Conservation (phyloP, 108 stramenopile genomes). For the Cyclotella atomus region DNA sequence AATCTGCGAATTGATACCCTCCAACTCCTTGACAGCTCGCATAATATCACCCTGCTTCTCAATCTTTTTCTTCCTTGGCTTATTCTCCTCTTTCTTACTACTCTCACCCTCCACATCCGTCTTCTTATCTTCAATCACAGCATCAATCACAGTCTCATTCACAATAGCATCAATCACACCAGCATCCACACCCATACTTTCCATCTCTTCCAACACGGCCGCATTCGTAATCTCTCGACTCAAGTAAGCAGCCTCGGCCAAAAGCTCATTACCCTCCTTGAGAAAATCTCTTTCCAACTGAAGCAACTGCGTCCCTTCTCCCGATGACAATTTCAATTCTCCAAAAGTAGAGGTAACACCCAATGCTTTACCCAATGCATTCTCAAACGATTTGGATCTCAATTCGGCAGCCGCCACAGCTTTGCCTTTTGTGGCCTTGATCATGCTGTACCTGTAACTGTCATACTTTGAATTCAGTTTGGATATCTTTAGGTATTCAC, state of each 20-base stretch:
- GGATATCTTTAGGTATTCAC: conserved; percentile 66
- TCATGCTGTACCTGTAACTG: conserved; percentile 75
- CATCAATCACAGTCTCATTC: conserved; percentile 35
- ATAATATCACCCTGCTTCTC: conserved; percentile 30
- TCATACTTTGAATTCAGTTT: conserved; percentile 74
- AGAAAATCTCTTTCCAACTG: conserved; percentile 70
- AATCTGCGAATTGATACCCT: conserved; percentile 55
- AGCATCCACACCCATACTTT: conserved; percentile 60
- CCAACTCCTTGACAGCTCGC: conserved; percentile 48
- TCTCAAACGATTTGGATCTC: conserved; percentile 65
- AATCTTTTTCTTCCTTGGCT: conserved; percentile 35
- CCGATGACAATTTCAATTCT: conserved; percentile 18
- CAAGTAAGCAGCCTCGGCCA: conserved; percentile 39
- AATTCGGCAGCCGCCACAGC: conserved; percentile 67
- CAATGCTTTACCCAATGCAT: conserved; percentile 54
- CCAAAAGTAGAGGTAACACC: background rate
- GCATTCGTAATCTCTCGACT: conserved; percentile 61
- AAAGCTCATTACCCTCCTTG: conserved; percentile 46
- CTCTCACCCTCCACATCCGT: conserved; percentile 11
- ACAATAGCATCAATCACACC: conserved; percentile 32
- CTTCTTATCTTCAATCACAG: background rate
- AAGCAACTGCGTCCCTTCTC: conserved; percentile 57
- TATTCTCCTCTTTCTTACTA: conserved; percentile 2
- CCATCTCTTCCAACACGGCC: conserved; percentile 67
- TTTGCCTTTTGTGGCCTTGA: conserved; percentile 69